These are phyloP conservation scores for Cicer arietinum DNA, from an alignment of 306 rosid genomes.

Conservation along the genomic window DNA sequence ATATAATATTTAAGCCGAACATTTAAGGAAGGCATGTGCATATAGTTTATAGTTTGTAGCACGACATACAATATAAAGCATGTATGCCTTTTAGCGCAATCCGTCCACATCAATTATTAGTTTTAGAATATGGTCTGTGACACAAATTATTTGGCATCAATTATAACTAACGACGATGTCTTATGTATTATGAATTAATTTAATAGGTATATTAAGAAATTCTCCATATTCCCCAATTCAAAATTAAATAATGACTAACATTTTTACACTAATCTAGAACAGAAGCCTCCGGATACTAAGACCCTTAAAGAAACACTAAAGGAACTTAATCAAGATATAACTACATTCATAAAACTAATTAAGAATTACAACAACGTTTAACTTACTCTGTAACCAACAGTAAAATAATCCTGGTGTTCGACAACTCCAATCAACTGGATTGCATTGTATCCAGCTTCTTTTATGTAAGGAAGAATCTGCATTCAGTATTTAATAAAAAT, in stretches of 20 bases:
- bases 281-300: slow-evolving; percentile 5
- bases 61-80: slow-evolving; percentile 29
- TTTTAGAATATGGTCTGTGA: neutral
- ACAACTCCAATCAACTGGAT: slow-evolving; percentile 89
- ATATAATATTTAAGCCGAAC: slow-evolving; percentile 1
- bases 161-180: neutral
- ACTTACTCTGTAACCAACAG: slow-evolving; percentile 93
- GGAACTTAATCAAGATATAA: slow-evolving; percentile 21
- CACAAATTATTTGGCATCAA: slow-evolving; percentile 15
- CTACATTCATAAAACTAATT: slow-evolving; percentile 12
- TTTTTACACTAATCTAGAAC: neutral
- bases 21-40: neutral
- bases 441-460: slow-evolving; percentile 89
- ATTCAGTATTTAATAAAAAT: slow-evolving; percentile 40
- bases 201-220: slow-evolving; percentile 8
- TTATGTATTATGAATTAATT: neutral
- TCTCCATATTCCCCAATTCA: slow-evolving; percentile 36
- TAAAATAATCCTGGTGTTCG: slow-evolving; percentile 96
- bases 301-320: slow-evolving; percentile 32
- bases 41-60: slow-evolving; percentile 17
- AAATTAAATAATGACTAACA: slow-evolving; percentile 21
- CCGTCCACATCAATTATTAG: slow-evolving; percentile 20
- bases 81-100: slow-evolving; percentile 10
- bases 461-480: slow-evolving; percentile 92
- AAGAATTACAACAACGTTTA: slow-evolving; percentile 36